Percentiles rank a stretch among this genome's conserved stretches.
Conservation (phyloP, 2,329 filamentous ascomycete genomes). For the Claviceps africana region DNA sequence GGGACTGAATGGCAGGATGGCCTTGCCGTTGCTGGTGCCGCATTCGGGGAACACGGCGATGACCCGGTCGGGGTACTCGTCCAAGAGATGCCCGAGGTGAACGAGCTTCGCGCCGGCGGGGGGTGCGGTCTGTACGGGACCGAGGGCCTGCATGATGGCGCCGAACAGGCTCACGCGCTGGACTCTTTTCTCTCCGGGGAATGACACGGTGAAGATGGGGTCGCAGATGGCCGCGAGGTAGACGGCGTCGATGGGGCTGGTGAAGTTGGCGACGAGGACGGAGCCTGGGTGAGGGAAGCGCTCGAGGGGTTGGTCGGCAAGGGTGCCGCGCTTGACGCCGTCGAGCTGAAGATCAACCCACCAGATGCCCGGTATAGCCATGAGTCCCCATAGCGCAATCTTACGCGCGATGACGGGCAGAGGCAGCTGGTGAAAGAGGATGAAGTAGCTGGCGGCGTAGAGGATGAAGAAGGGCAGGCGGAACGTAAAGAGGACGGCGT, state of each 20-base stretch:
- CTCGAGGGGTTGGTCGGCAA: constrained; percentile 57
- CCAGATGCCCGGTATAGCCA: constrained; percentile 86
- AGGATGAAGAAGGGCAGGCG: constrained; percentile 66
- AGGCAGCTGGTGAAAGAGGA: constrained; percentile 71
- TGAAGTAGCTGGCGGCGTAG: constrained; percentile 57
- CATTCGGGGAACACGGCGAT: constrained; percentile 88
- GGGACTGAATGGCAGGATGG: constrained; percentile 71
- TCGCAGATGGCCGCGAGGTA: constrained; percentile 95
- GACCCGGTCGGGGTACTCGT: constrained; percentile 56
- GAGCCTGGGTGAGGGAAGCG: constrained; percentile 67
- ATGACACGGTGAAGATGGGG: constrained; percentile 81
- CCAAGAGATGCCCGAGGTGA: constrained; percentile 48
- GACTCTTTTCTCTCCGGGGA: constrained; percentile 59
- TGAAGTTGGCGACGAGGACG: constrained; percentile 82
- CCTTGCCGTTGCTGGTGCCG: constrained; percentile 85
- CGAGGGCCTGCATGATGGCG: constrained; percentile 62
- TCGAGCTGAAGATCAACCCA: constrained; percentile 98
- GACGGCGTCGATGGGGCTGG: constrained; percentile 80
- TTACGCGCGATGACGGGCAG: constrained; percentile 53
- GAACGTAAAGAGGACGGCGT: constrained; percentile 62
- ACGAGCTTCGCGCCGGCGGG: constrained; percentile 36
- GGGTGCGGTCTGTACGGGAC: constrained; percentile 36
- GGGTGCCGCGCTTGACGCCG: constrained; percentile 80
- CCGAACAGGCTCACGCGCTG: constrained; percentile 62
- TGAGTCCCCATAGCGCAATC: constrained; percentile 71